phyloP scores from a whole-genome alignment of 208 protist species.

The Zelonia costaricensis region DNA sequence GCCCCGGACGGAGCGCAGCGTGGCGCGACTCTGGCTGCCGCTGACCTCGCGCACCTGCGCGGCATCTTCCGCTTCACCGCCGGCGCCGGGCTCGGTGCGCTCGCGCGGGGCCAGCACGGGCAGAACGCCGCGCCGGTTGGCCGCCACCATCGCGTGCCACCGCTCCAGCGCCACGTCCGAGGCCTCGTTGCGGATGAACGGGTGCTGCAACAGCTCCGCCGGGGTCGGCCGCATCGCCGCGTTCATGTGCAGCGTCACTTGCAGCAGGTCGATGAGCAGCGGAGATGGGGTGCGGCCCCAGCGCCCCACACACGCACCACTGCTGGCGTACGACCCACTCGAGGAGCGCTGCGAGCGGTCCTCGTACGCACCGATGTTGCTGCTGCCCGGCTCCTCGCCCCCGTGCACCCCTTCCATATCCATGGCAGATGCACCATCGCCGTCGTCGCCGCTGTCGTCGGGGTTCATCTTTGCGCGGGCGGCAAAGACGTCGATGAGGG shows the following conservation, averaged over 20 bases:
- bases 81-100: not conserved
- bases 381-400: not conserved
- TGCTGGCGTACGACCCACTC: not conserved
- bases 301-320: not conserved
- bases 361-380: not conserved
- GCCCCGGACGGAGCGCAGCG: not conserved
- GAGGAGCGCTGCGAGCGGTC: not conserved
- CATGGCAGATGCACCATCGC: no score
- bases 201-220: slow-evolving; percentile 70
- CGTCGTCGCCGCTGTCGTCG: not conserved
- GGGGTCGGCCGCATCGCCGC: slow-evolving; percentile 47
- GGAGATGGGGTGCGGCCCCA: slow-evolving; percentile 34
- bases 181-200: slow-evolving; percentile 59
- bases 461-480: slow-evolving; percentile 26
- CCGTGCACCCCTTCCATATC: not conserved
- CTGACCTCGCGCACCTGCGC: not conserved
- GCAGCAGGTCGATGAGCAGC: slow-evolving; percentile 64
- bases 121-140: slow-evolving; percentile 9
- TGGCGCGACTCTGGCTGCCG: not conserved
- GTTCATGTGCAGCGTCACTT: slow-evolving; percentile 51
- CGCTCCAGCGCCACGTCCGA: slow-evolving; percentile 20
- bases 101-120: not conserved
- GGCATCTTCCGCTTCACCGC: not conserved
- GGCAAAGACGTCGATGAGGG: slow-evolving; percentile 38
- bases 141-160: slow-evolving; percentile 36